Evolutionary conservation across 2,329 filamentous ascomycete species (phyloP).

Genomic region (Eutypella sp.): DNA sequence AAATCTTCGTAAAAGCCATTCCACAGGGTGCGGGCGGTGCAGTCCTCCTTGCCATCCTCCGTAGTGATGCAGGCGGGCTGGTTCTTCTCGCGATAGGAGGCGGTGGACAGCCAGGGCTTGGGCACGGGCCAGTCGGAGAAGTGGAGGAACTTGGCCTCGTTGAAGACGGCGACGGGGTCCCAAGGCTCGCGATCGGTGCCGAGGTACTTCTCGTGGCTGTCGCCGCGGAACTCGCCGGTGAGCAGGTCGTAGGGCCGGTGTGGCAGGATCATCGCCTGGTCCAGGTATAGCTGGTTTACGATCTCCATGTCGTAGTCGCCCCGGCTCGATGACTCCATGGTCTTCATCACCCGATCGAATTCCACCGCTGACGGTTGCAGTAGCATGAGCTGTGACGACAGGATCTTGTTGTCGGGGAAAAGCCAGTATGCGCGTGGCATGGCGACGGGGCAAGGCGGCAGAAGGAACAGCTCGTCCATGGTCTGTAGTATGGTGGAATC

Average conservation of each 20-base stretch:
- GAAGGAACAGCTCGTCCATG: constrained; percentile 68
- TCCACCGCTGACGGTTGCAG: constrained; percentile 53
- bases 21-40: constrained; percentile 27
- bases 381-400: constrained; percentile 59
- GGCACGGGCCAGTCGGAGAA: constrained; percentile 69
- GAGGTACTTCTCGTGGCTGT: constrained; percentile 42
- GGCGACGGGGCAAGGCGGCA: constrained; percentile 55
- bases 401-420: constrained; percentile 43
- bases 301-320: constrained; percentile 62
- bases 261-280: constrained; percentile 56
- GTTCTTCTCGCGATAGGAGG: constrained; percentile 18
- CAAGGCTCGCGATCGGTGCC: constrained; percentile 41
- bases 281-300: constrained; percentile 56
- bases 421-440: constrained; percentile 72
- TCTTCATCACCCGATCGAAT: constrained; percentile 33
- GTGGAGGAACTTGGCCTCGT: constrained; percentile 62
- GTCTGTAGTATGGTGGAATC: constrained; percentile 57
- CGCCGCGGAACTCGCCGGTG: constrained; percentile 55
- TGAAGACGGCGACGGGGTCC: constrained; percentile 49
- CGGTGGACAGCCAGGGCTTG: constrained; percentile 44
- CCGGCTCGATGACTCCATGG: constrained; percentile 24
- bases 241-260: constrained; percentile 59
- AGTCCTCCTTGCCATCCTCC: constrained; percentile 25
- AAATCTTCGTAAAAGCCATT: constrained; percentile 32
- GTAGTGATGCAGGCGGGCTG: constrained; percentile 27